A percentile compares a stretch with the other conserved stretches of the same genome.
Evolutionary conservation across 176 grass and related monocot species (phyloP).

Genomic region (Cenchrus fungigraminus): DNA sequence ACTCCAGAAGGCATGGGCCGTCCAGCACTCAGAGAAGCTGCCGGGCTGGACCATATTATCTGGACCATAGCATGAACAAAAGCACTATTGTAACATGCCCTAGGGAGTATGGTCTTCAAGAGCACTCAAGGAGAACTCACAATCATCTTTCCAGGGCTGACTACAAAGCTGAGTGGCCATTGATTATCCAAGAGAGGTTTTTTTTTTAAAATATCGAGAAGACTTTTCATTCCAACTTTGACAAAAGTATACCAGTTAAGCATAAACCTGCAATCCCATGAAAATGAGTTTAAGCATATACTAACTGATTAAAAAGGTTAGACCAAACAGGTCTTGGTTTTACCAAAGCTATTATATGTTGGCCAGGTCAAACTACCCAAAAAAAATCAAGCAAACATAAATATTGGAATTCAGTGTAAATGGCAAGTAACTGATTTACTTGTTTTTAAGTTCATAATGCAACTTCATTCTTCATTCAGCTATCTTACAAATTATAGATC

Average conservation of each 20-base stretch:
- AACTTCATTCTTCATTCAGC: background rate
- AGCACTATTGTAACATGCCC: background rate
- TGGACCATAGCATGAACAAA: background rate
- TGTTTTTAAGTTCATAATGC: slow-evolving; percentile 7
- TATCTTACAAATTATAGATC: background rate
- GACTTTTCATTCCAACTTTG: background rate
- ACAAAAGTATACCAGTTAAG: background rate
- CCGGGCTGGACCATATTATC: background rate
- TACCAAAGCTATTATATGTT: background rate
- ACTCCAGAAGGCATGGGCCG: background rate
- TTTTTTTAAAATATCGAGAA: too few species aligned
- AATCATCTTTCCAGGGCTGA: background rate
- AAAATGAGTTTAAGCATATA: background rate
- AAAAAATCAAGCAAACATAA: background rate
- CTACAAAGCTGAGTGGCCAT: background rate
- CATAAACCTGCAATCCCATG: slow-evolving; percentile 17
- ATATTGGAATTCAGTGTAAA: background rate
- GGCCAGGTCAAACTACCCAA: background rate
- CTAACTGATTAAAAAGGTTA: background rate
- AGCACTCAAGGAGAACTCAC: background rate
- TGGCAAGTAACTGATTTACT: background rate
- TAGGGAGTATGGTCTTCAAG: background rate
- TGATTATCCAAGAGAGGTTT: background rate
- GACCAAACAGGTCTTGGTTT: background rate
- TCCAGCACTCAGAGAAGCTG: background rate